Conservation (phyloP, 2,329 filamentous ascomycete species). For the Exophiala lecanii-corni region DNA sequence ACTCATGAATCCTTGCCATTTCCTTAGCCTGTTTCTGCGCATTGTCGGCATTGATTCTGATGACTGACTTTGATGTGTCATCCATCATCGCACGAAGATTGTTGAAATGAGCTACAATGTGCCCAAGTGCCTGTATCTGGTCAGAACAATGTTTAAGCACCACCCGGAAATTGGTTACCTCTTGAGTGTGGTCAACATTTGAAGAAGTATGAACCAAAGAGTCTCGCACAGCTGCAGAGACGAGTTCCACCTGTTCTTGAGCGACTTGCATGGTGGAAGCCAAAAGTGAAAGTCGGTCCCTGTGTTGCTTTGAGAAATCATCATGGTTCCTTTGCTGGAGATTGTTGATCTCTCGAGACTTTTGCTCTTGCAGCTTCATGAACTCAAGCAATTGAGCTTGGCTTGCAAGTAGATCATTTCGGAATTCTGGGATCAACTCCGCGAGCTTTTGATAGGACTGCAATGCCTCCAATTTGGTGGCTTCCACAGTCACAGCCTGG, state of each 20-base stretch:
- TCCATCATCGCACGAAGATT: constrained; percentile 10
- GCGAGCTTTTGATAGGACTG: constrained; percentile 20
- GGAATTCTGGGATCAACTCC: constrained; percentile 19
- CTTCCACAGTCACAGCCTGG: constrained; percentile 45
- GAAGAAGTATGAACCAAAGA: constrained; percentile 10
- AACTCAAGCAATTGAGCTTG: constrained; percentile 17
- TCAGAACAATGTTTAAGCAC: neutral
- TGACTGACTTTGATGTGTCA: constrained; percentile 3
- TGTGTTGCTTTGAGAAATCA: constrained; percentile 11
- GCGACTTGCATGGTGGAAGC: constrained; percentile 10
- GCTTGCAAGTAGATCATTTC: constrained; percentile 8
- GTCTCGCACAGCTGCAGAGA: constrained; percentile 9
- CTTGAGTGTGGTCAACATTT: constrained; percentile 8
- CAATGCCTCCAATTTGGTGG: constrained; percentile 18
- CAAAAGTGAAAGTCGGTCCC: constrained; percentile 8
- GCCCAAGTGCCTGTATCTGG: constrained; percentile 7
- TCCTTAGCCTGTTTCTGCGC: constrained; percentile 14
- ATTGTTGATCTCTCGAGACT: constrained; percentile 6
- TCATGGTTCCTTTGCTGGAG: constrained; percentile 12
- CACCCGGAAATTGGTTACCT: too few relatives aligned
- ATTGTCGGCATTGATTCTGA: constrained; percentile 12
- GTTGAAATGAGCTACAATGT: constrained; percentile 14
- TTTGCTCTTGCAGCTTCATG: constrained; percentile 15
- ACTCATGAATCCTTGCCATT: constrained; percentile 13
- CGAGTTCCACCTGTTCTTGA: constrained; percentile 11